These are phyloP conservation scores for Clarireedia sp. DNA, from an alignment of 2,329 filamentous ascomycete species.

Conservation along the genomic window DNA sequence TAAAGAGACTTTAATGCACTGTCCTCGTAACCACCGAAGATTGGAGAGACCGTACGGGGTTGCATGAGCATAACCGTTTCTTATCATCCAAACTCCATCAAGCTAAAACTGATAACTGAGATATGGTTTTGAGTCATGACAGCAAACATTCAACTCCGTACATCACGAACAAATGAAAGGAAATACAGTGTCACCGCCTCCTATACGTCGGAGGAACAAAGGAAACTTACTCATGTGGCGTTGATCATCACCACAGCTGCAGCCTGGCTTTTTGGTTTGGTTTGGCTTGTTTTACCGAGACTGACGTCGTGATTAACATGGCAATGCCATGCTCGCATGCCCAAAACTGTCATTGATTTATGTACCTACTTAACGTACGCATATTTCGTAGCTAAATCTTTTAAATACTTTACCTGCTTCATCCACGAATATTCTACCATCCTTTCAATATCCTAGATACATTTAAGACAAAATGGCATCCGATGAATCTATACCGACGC, in stretches of 20 bases:
- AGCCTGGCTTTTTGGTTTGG: background rate
- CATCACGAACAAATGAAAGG: too few species aligned
- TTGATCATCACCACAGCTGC: background rate
- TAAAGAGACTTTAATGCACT: too few species aligned
- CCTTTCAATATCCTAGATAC: background rate
- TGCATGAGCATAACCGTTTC: too few species aligned
- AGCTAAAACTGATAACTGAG: too few species aligned
- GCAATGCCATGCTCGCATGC: background rate
- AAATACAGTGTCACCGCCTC: too few species aligned
- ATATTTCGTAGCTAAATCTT: background rate
- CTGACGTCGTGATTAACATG: background rate
- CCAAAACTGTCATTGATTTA: background rate
- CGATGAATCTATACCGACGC: constrained; percentile 39
- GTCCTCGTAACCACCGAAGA: too few species aligned
- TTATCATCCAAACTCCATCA: too few species aligned
- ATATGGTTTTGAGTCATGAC: background rate
- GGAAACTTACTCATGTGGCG: too few species aligned
- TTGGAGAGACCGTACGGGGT: constrained; percentile 13
- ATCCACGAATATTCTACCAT: background rate
- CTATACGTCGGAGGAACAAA: too few species aligned
- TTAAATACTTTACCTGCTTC: background rate
- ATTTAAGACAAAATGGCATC: constrained; percentile 33
- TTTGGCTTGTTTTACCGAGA: background rate
- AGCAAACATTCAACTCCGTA: background rate
- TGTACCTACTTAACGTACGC: background rate